phyloP scores from a whole-genome alignment of 1,139 yeast genomes.

The Sugiyamaella neomexicana region DNA sequence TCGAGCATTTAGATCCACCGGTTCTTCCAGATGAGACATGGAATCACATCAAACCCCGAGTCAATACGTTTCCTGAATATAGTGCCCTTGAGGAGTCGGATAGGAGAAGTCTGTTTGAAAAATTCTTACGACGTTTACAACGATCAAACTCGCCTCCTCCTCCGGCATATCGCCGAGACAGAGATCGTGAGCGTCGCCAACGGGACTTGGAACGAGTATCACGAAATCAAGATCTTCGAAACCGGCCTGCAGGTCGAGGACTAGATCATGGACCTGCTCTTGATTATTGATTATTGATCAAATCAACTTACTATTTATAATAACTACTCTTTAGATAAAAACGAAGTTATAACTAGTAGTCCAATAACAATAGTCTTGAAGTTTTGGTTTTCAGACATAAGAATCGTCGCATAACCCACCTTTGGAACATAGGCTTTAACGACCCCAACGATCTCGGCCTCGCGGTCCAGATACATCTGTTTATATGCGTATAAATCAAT shows the following conservation, averaged over 20 bases:
- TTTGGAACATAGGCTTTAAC: constrained; percentile 92
- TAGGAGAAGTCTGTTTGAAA: constrained; percentile 40
- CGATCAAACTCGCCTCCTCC: constrained; percentile 1
- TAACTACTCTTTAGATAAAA: constrained; percentile 38
- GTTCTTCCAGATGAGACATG: constrained; percentile 39
- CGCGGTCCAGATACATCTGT: constrained; percentile 73
- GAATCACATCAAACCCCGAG: constrained; percentile 41
- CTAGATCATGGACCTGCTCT: constrained; percentile 32
- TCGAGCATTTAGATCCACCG: constrained; percentile 41
- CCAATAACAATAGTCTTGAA: constrained; percentile 73
- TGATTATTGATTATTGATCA: constrained; percentile 27
- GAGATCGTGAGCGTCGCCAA: constrained; percentile 19
- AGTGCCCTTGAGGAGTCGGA: constrained; percentile 41
- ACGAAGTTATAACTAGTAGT: constrained; percentile 53
- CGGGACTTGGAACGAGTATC: constrained; percentile 25
- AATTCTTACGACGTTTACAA: constrained; percentile 32
- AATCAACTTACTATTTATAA: too few relatives aligned
- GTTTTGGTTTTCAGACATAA: constrained; percentile 84
- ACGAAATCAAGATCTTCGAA: constrained; percentile 20
- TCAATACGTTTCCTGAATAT: constrained; percentile 41
- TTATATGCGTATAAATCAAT: constrained; percentile 76
- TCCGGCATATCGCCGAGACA: constrained; percentile 3
- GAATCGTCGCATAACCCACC: constrained; percentile 86
- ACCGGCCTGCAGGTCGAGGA: constrained; percentile 29
- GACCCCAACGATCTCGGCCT: constrained; percentile 79